Percentiles rank a stretch among this genome's conserved stretches.
phyloP scores from a whole-genome alignment of 345 rosid species.

The Rhizophora apiculata region DNA sequence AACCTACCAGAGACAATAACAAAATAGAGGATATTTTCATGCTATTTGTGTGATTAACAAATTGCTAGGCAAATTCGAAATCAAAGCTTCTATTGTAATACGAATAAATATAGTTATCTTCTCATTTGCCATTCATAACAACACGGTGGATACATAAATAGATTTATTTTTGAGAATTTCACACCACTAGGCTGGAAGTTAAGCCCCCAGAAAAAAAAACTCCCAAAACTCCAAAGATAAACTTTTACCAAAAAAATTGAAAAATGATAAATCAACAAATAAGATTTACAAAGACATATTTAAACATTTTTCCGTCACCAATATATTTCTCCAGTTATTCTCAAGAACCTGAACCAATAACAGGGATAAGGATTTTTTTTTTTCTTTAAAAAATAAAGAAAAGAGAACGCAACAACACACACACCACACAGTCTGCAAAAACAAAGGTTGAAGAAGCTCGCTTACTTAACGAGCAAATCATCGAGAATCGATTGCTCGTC shows the following conservation, averaged over 20 bases:
- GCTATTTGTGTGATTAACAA: not conserved
- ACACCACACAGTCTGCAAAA: not conserved
- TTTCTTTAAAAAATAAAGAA: not conserved
- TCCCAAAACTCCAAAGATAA: too few species aligned
- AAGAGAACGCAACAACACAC: not conserved
- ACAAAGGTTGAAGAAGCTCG: not conserved
- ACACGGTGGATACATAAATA: too few species aligned
- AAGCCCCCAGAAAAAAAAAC: too few species aligned
- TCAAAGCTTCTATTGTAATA: not conserved
- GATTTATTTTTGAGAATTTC: too few species aligned
- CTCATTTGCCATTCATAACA: too few species aligned
- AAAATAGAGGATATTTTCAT: not conserved
- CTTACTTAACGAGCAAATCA: slow-evolving; percentile 62
- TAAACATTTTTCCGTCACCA: too few species aligned
- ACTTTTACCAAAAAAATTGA: too few species aligned
- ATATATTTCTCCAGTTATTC: too few species aligned
- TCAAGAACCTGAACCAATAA: too few species aligned
- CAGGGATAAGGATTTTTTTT: not conserved
- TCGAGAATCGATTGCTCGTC: slow-evolving; percentile 72
- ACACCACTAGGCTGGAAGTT: too few species aligned
- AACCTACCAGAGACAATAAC: slow-evolving; percentile 36
- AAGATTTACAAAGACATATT: too few species aligned
- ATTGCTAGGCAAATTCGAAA: not conserved
- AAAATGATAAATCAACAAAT: too few species aligned
- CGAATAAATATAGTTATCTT: not conserved